A percentile compares a stretch with the other conserved stretches of the same genome.
These are phyloP conservation scores for Agaricus subrufescens DNA, from an alignment of 768 basidiomycete genomes.

Conservation along the genomic window DNA sequence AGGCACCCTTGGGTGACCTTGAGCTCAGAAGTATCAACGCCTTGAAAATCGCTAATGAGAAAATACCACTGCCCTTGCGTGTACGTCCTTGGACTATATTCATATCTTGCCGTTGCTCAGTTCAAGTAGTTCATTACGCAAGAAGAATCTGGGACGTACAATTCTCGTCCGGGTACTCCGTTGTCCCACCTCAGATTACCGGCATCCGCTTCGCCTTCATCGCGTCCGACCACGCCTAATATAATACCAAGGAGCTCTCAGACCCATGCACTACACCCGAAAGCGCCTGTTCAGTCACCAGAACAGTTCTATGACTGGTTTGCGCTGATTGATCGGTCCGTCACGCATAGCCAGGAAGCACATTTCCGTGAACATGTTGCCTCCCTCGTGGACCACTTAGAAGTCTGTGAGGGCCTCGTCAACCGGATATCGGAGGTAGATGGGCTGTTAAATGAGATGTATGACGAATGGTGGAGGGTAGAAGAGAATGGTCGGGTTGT, in stretches of 20 bases:
- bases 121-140: conserved; percentile 25
- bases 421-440: conserved; percentile 71
- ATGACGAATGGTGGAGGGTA: conserved; percentile 80
- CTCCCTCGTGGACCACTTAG: conserved; percentile 69
- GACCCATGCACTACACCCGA: conserved; percentile 63
- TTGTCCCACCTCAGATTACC: conserved; percentile 12
- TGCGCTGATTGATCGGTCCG: conserved; percentile 80
- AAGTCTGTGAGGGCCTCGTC: conserved; percentile 73
- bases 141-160: conserved; percentile 13
- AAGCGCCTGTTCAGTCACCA: conserved; percentile 77
- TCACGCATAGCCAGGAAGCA: conserved; percentile 91
- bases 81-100: conserved; percentile 33
- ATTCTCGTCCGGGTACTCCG: conserved; percentile 39
- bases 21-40: conserved; percentile 61
- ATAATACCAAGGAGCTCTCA: background rate
- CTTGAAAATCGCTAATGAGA: conserved; percentile 59
- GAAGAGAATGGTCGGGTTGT: conserved; percentile 91
- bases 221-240: conserved; percentile 38
- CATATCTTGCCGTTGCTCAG: conserved; percentile 5
- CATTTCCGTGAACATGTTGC: conserved; percentile 85
- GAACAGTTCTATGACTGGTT: conserved; percentile 99
- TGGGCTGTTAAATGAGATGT: conserved; percentile 71
- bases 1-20: conserved; percentile 68
- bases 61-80: conserved; percentile 66
- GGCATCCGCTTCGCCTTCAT: conserved; percentile 10